Base-by-base conservation (phyloP, 306 rosid species). In the Alnus rubra region DNA sequence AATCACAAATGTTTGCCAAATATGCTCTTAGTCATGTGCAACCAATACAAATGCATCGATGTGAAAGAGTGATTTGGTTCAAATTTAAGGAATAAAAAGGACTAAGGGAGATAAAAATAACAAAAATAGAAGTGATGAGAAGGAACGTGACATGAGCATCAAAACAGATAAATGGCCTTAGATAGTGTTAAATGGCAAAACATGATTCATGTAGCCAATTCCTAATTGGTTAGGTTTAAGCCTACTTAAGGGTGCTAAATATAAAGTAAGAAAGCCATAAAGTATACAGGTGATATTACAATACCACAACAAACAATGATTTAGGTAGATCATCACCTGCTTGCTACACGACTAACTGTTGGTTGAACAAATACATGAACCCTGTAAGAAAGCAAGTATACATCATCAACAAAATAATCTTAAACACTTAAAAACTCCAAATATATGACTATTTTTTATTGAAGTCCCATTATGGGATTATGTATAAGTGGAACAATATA, bases 331-430 rank as follows among this genome's bases (percentile, higher is more conserved):
- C 35, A 78, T 80, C 74, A 89, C 98, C 98, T 94, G 97, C 85
- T 91, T 55, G 91, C 91, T 60, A 92, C 96, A 59, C 98, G 98
- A 79, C 87, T 88, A 68, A 84, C 84, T n/a, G 95, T 88, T 86
- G 98, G 98, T 69, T 88, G 98, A 84, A 85, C 90, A 92, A 94
- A 92, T 65, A 88, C 80, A 82, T 91, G 97, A 86, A 94, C 97
- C 97, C 97, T 94, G 92, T 42, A 84, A 80, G 82, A 39, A 76
- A 78, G 13, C 23, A 81, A 67, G 82, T 35, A 64, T 7, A 63
- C 44, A 44, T 70, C 60, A 56, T 78, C 69, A 80, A 75, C 58
- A 60, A 73, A 83, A 47, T 52, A 80, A 76, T 23, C 44, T 72
- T 42, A 69, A 76, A 76, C 42, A 59, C 67, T 37, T 68, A 59